Conservation (phyloP, 306 rosid species). For the Arachis stenosperma region DNA sequence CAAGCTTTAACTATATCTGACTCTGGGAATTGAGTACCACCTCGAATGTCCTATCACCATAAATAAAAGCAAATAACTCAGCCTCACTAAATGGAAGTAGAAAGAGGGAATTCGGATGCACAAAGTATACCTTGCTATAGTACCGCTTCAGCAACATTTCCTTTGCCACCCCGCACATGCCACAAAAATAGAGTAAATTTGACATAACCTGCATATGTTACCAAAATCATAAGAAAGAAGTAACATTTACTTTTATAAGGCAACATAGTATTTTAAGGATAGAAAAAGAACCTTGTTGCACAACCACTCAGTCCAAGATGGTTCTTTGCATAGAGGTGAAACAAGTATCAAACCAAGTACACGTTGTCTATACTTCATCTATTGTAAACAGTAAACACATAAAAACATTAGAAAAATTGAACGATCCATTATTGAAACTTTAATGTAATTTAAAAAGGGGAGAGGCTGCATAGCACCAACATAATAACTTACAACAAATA, state of each 20-base stretch:
- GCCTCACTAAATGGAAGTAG: too few species aligned
- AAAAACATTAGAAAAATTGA: too few species aligned
- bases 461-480: too few species aligned
- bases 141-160: constrained; percentile 86
- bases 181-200: constrained; percentile 84
- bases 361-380: constrained; percentile 51
- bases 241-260: constrained; percentile 15
- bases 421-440: too few species aligned
- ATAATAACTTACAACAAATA: too few species aligned
- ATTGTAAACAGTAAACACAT: too few species aligned
- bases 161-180: constrained; percentile 92
- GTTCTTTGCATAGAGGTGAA: constrained; percentile 87
- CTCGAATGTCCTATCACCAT: too few species aligned
- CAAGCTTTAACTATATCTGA: too few species aligned
- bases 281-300: constrained; percentile 51
- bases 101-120: constrained; percentile 33
- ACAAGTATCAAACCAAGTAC: constrained; percentile 91
- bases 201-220: constrained; percentile 68
- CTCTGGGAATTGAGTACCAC: too few species aligned
- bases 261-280: constrained; percentile 24
- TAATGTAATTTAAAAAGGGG: too few species aligned
- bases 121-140: constrained; percentile 79
- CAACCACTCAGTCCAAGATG: constrained; percentile 67
- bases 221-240: constrained; percentile 29
- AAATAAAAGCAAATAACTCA: too few species aligned